phyloP scores from a whole-genome alignment of 2,329 filamentous ascomycete species.

The Pyrenophora graminea region DNA sequence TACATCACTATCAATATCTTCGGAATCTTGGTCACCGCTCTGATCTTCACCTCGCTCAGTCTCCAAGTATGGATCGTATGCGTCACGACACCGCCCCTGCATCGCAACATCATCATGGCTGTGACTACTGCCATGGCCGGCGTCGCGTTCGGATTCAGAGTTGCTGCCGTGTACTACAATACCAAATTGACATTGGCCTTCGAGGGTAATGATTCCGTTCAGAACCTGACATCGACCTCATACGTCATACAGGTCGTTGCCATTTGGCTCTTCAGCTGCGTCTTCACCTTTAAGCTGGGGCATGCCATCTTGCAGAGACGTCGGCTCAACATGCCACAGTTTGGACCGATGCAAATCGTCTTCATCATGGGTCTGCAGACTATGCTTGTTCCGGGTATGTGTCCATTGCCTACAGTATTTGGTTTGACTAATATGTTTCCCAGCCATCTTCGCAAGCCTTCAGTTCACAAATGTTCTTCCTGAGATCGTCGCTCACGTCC shows the following conservation, averaged over 20 bases:
- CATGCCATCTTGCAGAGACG: conserved; percentile 61
- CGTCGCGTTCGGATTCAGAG: conserved; percentile 58
- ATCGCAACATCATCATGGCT: conserved; percentile 53
- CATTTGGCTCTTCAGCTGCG: conserved; percentile 65
- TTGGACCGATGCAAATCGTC: conserved; percentile 68
- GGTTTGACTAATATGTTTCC: conserved; percentile 21
- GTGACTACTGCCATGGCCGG: conserved; percentile 56
- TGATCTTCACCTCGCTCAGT: conserved; percentile 63
- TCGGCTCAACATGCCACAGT: conserved; percentile 62
- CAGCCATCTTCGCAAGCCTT: conserved; percentile 65
- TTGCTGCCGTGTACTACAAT: conserved; percentile 58
- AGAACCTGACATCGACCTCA: conserved; percentile 38
- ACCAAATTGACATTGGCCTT: conserved; percentile 45
- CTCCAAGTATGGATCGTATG: conserved; percentile 68
- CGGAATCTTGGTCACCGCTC: conserved; percentile 57
- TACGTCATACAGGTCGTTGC: conserved; percentile 59
- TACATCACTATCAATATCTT: conserved; percentile 57
- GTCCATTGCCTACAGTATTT: neutral
- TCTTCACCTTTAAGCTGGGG: conserved; percentile 66
- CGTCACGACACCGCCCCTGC: conserved; percentile 51
- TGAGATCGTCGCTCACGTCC: conserved; percentile 59
- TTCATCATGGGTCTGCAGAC: conserved; percentile 71
- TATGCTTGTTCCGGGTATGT: conserved; percentile 64
- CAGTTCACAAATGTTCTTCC: conserved; percentile 58
- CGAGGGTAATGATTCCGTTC: conserved; percentile 29